These are phyloP conservation scores for Trichoderma sp. DNA, from an alignment of 2,329 filamentous ascomycete genomes.

Conservation along the genomic window DNA sequence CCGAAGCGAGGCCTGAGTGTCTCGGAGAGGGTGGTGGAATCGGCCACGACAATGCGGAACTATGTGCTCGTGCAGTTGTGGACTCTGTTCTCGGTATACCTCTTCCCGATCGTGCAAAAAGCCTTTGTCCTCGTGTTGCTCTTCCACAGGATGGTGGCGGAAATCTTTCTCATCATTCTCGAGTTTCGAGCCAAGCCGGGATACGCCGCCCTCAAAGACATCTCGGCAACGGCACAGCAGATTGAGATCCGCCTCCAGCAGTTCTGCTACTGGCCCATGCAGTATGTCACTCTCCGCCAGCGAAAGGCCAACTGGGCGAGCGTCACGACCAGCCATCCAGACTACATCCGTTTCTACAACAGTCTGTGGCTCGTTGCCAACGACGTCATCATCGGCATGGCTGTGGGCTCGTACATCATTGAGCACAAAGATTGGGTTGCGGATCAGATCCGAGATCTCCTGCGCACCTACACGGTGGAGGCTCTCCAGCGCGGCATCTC, in stretches of 20 bases:
- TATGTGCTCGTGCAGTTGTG: slow-evolving; percentile 69
- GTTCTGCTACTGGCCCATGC: slow-evolving; percentile 98
- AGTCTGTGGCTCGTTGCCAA: slow-evolving; percentile 98
- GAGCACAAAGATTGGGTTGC: slow-evolving; percentile 89
- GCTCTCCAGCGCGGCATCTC: slow-evolving; percentile 85
- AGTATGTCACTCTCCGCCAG: slow-evolving; percentile 88
- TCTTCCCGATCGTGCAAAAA: slow-evolving; percentile 74
- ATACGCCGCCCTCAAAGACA: slow-evolving; percentile 85
- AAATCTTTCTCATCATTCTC: slow-evolving; percentile 74
- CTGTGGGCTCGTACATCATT: slow-evolving; percentile 93
- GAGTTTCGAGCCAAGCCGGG: slow-evolving; percentile 83
- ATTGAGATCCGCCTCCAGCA: slow-evolving; percentile 96
- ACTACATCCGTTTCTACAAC: slow-evolving; percentile 99
- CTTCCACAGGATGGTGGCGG: slow-evolving; percentile 76
- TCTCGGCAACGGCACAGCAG: slow-evolving; percentile 95
- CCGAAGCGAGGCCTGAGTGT: slow-evolving; percentile 86
- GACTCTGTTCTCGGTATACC: slow-evolving; percentile 70
- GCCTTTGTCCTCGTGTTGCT: slow-evolving; percentile 79
- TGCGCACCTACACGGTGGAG: slow-evolving; percentile 83
- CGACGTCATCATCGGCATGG: slow-evolving; percentile 97
- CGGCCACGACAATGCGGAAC: slow-evolving; percentile 82
- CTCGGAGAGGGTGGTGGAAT: slow-evolving; percentile 90
- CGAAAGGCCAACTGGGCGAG: slow-evolving; percentile 93
- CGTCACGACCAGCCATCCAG: slow-evolving; percentile 90
- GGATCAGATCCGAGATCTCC: slow-evolving; percentile 71